These are phyloP conservation scores for Austroboletus novae-zelandiae DNA, from an alignment of 1,284 basidiomycete genomes.

Conservation along the genomic window DNA sequence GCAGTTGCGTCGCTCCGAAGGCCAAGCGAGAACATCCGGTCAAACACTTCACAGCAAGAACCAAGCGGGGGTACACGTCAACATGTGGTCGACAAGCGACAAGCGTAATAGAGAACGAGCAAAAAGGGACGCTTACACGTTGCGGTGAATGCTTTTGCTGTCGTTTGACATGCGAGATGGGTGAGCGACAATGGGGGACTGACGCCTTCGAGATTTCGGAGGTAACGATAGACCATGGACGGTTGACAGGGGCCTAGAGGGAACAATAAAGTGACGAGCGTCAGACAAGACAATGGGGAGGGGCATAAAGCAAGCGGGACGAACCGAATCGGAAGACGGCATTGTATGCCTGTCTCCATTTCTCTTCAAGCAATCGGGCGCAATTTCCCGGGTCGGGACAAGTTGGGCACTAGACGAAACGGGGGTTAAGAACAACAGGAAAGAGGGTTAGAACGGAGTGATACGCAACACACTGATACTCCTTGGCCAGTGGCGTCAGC, in stretches of 20 bases:
- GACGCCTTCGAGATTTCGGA: constrained; percentile 78
- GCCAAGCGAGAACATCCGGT: constrained; percentile 87
- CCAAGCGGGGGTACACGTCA: background rate
- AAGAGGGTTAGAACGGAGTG: background rate
- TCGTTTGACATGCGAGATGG: constrained; percentile 83
- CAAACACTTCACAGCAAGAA: constrained; percentile 61
- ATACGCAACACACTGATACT: constrained; percentile 78
- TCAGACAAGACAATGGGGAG: background rate
- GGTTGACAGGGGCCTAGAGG: constrained; percentile 74
- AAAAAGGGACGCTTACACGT: constrained; percentile 52
- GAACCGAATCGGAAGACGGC: constrained; percentile 84
- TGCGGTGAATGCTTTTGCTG: constrained; percentile 82
- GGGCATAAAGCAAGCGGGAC: constrained; percentile 11
- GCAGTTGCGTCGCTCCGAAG: constrained; percentile 67
- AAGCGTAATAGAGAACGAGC: background rate
- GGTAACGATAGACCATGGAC: constrained; percentile 86
- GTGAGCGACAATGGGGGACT: constrained; percentile 78
- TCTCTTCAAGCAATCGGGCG: constrained; percentile 88
- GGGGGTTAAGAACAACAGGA: background rate
- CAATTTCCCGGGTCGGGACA: constrained; percentile 82
- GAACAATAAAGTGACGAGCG: background rate
- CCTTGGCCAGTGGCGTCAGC: constrained; percentile 80
- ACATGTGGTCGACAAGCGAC: background rate
- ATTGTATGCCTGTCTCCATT: constrained; percentile 87
- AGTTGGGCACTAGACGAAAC: constrained; percentile 58